Evolutionary conservation across 1,139 yeast species (phyloP).

Genomic region (Yamadazyma songkhlaensis): DNA sequence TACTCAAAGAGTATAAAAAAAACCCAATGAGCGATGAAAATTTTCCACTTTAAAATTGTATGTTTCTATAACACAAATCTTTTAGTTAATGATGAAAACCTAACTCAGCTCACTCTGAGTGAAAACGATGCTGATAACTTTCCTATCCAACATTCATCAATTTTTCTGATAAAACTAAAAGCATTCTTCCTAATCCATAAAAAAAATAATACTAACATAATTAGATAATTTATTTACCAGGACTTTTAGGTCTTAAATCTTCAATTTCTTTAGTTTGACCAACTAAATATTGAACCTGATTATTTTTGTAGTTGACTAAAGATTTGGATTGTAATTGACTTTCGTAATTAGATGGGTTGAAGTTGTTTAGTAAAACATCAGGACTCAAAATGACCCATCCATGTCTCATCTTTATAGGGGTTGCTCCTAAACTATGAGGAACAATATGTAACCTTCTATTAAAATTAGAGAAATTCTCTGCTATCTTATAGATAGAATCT

Average conservation of each 20-base stretch:
- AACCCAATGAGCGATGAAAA: not conserved
- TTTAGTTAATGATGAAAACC: constrained; percentile 42
- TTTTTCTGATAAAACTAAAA: constrained; percentile 9
- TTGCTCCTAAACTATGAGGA: constrained; percentile 64
- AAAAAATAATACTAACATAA: not conserved
- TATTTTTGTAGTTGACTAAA: constrained; percentile 25
- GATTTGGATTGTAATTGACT: constrained; percentile 34
- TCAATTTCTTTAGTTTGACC: constrained; percentile 76
- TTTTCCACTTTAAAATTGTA: not conserved
- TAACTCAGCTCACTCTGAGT: constrained; percentile 58
- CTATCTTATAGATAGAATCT: constrained; percentile 69
- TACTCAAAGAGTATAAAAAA: not conserved
- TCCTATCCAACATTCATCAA: constrained; percentile 49
- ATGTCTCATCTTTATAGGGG: constrained; percentile 61
- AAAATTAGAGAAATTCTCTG: constrained; percentile 88
- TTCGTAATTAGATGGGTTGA: constrained; percentile 37
- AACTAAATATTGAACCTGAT: constrained; percentile 41
- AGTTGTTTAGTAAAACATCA: constrained; percentile 72
- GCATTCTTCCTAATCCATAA: too few relatives aligned
- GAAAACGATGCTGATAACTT: constrained; percentile 47
- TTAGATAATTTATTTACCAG: constrained; percentile 22
- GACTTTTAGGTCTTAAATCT: constrained; percentile 78
- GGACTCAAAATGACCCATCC: constrained; percentile 95
- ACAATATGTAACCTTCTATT: constrained; percentile 80
- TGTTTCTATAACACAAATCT: not conserved